Evolutionary conservation across 2,329 filamentous ascomycete genomes (phyloP).

Genomic region (Lachnum nothofagi): DNA sequence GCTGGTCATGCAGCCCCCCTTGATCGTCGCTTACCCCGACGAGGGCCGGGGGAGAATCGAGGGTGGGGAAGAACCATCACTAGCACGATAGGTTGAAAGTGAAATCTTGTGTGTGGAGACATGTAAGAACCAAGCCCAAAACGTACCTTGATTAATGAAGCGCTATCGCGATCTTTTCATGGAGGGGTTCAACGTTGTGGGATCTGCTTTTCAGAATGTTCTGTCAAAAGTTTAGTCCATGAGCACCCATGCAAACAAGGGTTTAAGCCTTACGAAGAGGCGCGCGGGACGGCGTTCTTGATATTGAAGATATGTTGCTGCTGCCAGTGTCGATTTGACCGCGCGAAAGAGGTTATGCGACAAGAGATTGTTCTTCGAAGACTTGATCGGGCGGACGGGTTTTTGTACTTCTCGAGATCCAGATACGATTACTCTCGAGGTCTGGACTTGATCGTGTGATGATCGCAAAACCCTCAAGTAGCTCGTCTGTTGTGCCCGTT

Average conservation of each 20-base stretch:
- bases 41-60: conserved; percentile 22
- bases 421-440: conserved; percentile 2
- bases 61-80: conserved; percentile 20
- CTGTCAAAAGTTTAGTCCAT: conserved; percentile 18
- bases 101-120: conserved; percentile 12
- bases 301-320: conserved; percentile 5
- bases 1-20: conserved; percentile 29
- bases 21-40: conserved; percentile 25
- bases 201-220: conserved; percentile 1
- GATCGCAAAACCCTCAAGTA: conserved; percentile 9
- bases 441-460: conserved; percentile 10
- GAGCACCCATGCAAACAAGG: conserved; percentile 7
- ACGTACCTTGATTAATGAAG: conserved; percentile 18
- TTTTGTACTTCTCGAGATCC: conserved; percentile 3
- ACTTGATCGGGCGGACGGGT: conserved; percentile 5
- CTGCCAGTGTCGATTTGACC: not conserved
- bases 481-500: conserved; percentile 8
- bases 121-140: conserved; percentile 14
- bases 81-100: conserved; percentile 17
- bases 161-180: conserved; percentile 12
- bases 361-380: conserved; percentile 10
- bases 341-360: conserved; percentile 1
- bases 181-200: not conserved
- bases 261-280: not conserved
- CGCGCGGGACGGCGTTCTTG: not conserved